Evolutionary conservation across 2,329 filamentous ascomycete genomes (phyloP), one percentile per base, ranked within the genome.

Genomic region (Verticillium klebahnii): DNA sequence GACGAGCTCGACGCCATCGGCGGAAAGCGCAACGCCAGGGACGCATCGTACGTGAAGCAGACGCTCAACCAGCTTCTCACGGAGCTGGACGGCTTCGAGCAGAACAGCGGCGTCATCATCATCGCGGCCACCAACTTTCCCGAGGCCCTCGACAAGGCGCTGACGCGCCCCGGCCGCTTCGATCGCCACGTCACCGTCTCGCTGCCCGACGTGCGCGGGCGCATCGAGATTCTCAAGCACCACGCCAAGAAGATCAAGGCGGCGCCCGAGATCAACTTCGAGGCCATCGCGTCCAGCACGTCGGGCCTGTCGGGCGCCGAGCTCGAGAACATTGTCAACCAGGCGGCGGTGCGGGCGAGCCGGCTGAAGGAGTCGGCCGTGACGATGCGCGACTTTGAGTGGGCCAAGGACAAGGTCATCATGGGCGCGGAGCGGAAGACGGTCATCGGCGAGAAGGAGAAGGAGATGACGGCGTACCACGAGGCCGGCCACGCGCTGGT

Each of bases 391-490:
- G 93, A 98, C 71, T 89, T 98, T 66, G 93, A 97, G 69, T 99
- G 94, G 93, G 95, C 95, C 62, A 98, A 96, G 77, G 95, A 99
- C 80, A 95, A 95, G 78, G 91, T 99, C 60, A 89, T 97, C 74
- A 97, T 99, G 92, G 95, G 95, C 40, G 91, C 94, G 2, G 95
- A 99, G 78, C 88, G 89, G 72, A 91, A 89, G 74, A 96, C 89
- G 68, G 85, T 97, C 61, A 94, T 99, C 61, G 91, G 90, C 54
- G 87, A 94, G 66, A 93, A 96, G 78, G 95, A 99, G 78, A 98
- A 96, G 80, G 85, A 95, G 69, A 89, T 93, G 82, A 97, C 93
- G n/a, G 93, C 93, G 1, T 97, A 96, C 71, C 93, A 97, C 72
- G 95, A 99, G 78, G 96, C 94, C 61, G 95, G 95, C 2, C 95